Conservation (phyloP, 2,329 filamentous ascomycete species). For the Pseudogymnoascus sp. region DNA sequence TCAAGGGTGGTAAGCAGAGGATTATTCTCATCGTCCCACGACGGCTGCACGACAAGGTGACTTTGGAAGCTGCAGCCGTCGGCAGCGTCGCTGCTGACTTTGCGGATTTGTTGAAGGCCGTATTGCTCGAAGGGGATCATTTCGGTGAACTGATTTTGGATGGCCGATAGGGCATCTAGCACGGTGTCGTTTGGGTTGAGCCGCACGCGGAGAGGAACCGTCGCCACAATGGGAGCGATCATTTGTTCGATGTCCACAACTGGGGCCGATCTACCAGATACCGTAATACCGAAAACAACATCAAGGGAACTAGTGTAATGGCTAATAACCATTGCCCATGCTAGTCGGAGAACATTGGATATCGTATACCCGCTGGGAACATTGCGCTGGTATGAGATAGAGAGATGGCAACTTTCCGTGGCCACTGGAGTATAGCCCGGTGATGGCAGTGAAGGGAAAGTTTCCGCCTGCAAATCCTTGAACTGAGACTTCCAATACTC, state of each 20-base stretch:
- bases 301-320: slow-evolving; percentile 31
- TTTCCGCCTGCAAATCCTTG: neutral
- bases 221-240: slow-evolving; percentile 35
- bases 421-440: slow-evolving; percentile 11
- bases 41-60: slow-evolving; percentile 16
- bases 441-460: slow-evolving; percentile 12
- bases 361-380: neutral
- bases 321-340: slow-evolving; percentile 32
- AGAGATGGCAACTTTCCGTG: neutral
- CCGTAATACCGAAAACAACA: slow-evolving; percentile 34
- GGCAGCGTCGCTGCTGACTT: neutral
- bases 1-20: neutral
- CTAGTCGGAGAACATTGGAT: slow-evolving; percentile 32
- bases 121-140: slow-evolving; percentile 32
- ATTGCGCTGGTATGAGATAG: neutral
- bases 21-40: neutral
- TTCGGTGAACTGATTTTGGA: slow-evolving; percentile 37
- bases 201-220: slow-evolving; percentile 32
- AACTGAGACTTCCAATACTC: slow-evolving; percentile 12
- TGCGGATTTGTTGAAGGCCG: slow-evolving; percentile 13
- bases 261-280: slow-evolving; percentile 33
- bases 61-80: slow-evolving; percentile 15
- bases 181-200: slow-evolving; percentile 26
- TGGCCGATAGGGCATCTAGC: slow-evolving; percentile 33
- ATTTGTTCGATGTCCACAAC: slow-evolving; percentile 32